Base-by-base conservation (phyloP, 2,329 filamentous ascomycete genomes). In the Nannizziopsis arthrosporioides region DNA sequence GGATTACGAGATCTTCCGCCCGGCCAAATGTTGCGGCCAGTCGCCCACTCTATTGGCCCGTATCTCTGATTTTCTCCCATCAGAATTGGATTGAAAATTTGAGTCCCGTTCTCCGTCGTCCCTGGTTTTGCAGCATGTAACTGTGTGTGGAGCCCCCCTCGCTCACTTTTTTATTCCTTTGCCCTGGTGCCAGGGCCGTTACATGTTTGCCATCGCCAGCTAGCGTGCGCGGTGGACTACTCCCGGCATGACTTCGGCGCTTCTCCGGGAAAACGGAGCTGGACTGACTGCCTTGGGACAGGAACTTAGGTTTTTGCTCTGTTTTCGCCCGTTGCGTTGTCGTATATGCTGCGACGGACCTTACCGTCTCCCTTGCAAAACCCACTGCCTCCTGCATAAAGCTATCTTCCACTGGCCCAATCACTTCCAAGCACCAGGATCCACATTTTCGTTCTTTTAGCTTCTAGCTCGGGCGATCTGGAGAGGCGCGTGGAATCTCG, bases 391-490 rank as follows among this genome's bases (percentile, higher is more conserved):
- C 35, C 44, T 46, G 44, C 44, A 46, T 46, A 35, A 31, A 31
- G 44, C 44, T 32, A 40, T 15, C 36, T 34, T 12, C 12, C 36
- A 19, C 14, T 46, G 14, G n/a, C 27, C 44, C 44, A 46, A 46
- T 46, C 44, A 34, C 14, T 27, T 10, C 17, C 35, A 11, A 2
- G 10, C 14, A n/a, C 11, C 8, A 10, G 36, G 31, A 27, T 40
- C 44, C 44, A 46, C 44, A 32, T 17, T 34, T 46, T 46, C 39
- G 36, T 46, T 46, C 44, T 46, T 34, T 27, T 40, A 37, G 44
- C 36, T 40, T 46, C 36, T 46, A 46, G 44, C 44, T 45, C 34
- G 36, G 44, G 35, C n/a, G 44, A 46, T 46, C 44, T 11, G 36
- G 36, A 6, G 36, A 22, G 22, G 36, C 44, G 44, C 44, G 44